phyloP scores from a whole-genome alignment of 2,329 filamentous ascomycete species.

The Stylonectria norvegica region DNA sequence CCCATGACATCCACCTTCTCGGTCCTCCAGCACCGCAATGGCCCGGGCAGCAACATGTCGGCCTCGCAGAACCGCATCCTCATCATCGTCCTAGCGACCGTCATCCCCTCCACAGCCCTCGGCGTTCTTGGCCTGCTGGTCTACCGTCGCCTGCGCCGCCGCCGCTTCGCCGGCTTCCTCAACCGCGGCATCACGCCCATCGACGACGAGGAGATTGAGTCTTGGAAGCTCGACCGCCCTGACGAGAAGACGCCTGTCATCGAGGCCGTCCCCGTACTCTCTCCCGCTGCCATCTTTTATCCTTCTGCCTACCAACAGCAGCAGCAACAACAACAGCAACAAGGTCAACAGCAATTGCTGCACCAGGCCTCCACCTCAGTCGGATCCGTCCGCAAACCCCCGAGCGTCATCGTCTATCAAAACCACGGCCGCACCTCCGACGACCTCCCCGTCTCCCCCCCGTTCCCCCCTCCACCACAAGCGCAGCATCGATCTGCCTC shows the following conservation, averaged over 20 bases:
- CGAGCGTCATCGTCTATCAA: conserved; percentile 55
- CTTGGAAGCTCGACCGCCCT: conserved; percentile 50
- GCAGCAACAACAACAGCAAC: conserved; percentile 8
- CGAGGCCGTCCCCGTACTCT: conserved; percentile 3
- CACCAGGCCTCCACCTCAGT: conserved; percentile 31
- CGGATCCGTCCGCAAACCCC: conserved; percentile 42
- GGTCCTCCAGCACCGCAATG: conserved; percentile 18
- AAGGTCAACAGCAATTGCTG: conserved; percentile 19
- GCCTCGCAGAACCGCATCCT: conserved; percentile 37
- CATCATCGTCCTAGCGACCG: conserved; percentile 51
- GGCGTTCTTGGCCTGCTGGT: conserved; percentile 33
- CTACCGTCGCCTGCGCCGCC: conserved; percentile 39
- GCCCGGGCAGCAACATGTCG: conserved; percentile 23
- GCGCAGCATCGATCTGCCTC: conserved; percentile 45
- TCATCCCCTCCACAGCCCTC: conserved; percentile 43
- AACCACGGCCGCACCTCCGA: no score
- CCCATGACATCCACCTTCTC: no score
- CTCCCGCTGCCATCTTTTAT: no score
- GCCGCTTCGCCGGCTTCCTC: conserved; percentile 43
- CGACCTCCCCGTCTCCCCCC: no score
- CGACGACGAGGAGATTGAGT: conserved; percentile 63
- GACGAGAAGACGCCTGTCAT: conserved; percentile 31
- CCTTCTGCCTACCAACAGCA: conserved; percentile 2
- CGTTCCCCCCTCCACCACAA: conserved; percentile 36
- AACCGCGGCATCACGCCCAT: conserved; percentile 58